Evolutionary conservation across 192 early-diverging fungal genomes (phyloP).

Genomic region (Entophlyctis helioformis): DNA sequence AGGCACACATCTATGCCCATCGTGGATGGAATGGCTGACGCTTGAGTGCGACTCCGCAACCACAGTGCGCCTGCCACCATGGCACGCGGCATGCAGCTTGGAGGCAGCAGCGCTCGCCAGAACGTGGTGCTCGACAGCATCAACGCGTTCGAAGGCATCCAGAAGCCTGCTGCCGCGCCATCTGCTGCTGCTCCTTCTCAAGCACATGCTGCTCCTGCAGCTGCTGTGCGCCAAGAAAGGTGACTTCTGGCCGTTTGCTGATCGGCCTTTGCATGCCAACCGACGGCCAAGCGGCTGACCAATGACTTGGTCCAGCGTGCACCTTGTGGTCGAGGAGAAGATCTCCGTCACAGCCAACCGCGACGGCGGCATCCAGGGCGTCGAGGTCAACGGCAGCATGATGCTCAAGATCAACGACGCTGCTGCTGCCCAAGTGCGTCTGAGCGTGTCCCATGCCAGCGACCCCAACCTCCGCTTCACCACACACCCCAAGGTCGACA

Average conservation of each 20-base stretch:
- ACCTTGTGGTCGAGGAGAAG: conserved; percentile 78
- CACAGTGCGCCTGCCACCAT: no score
- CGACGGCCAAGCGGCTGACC: no score
- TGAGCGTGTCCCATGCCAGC: conserved; percentile 46
- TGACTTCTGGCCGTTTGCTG: conserved; percentile 4
- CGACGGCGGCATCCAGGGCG: conserved; percentile 81
- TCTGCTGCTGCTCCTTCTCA: neutral
- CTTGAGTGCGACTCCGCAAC: no score
- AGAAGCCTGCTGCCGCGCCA: conserved; percentile 19
- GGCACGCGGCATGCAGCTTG: no score
- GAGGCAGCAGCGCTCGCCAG: conserved; percentile 74
- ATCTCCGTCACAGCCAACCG: conserved; percentile 71
- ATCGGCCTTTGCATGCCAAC: neutral
- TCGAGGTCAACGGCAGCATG: conserved; percentile 92
- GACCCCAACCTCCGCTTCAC: conserved; percentile 39
- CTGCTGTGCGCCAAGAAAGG: conserved; percentile 24
- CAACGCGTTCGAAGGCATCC: conserved; percentile 67
- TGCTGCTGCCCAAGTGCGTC: conserved; percentile 42
- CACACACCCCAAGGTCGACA: conserved; percentile 98
- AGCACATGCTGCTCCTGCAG: conserved; percentile 4
- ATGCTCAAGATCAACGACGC: conserved; percentile 68
- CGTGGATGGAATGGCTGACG: no score
- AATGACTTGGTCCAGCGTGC: conserved; percentile 49
- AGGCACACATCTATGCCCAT: no score
- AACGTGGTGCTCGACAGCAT: conserved; percentile 70